A percentile compares a stretch with the other conserved stretches of the same genome.
Evolutionary conservation across 345 rosid genomes (phyloP).

Genomic region (Populus davidiana): DNA sequence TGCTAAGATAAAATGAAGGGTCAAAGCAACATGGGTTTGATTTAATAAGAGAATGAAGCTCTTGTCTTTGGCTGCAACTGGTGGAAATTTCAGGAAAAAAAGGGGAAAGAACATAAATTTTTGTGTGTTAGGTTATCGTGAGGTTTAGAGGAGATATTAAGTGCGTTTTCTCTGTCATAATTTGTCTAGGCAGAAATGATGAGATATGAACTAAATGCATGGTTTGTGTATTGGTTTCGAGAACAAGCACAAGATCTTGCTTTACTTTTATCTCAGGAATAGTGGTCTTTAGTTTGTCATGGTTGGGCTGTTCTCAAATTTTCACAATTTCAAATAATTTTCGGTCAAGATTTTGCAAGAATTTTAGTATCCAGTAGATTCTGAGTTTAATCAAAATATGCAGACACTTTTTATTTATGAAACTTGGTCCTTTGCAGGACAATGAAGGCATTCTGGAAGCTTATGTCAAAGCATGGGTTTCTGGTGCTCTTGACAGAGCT

Average conservation of each 20-base stretch:
- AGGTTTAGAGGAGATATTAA: background rate
- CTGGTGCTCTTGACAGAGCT: slow-evolving; percentile 78
- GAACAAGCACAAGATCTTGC: background rate
- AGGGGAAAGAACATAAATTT: background rate
- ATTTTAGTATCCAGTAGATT: background rate
- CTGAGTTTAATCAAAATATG: background rate
- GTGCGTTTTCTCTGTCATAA: background rate
- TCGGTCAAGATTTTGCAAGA: background rate
- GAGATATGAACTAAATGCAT: background rate
- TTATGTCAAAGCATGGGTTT: slow-evolving; percentile 70
- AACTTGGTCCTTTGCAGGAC: slow-evolving; percentile 40
- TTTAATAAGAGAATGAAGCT: background rate
- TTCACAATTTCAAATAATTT: background rate
- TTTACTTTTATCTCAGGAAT: background rate
- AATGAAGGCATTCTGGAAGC: slow-evolving; percentile 68
- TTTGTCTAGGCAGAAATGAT: too few relatives aligned
- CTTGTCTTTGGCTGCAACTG: background rate
- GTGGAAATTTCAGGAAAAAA: background rate
- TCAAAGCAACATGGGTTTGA: too few relatives aligned
- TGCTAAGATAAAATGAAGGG: too few relatives aligned
- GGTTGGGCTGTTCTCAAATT: background rate
- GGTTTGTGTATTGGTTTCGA: background rate
- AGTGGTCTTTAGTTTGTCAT: background rate
- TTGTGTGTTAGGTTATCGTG: background rate
- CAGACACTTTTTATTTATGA: background rate